Conservation (phyloP, 768 basidiomycete species). For the Boletus subcaerulescens region DNA sequence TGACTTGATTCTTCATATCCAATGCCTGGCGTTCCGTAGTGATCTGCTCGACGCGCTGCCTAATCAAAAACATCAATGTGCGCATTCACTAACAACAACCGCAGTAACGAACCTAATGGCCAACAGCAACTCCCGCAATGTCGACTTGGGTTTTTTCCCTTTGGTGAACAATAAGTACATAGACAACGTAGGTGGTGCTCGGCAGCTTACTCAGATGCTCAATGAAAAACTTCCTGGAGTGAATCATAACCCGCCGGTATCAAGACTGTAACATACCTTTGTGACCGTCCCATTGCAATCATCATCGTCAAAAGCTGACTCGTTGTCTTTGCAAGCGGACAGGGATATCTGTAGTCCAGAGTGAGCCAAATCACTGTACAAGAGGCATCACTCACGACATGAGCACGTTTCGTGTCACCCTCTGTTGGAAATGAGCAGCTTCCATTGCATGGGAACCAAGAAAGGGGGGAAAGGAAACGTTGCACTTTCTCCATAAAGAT, state of each 20-base stretch:
- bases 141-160: slow-evolving; percentile 24
- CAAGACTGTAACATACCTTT: slow-evolving; percentile 4
- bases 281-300: slow-evolving; percentile 18
- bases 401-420: slow-evolving; percentile 9
- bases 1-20: neutral
- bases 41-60: slow-evolving; percentile 16
- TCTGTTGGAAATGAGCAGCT: slow-evolving; percentile 4
- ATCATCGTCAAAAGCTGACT: slow-evolving; percentile 21
- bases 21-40: slow-evolving; percentile 15
- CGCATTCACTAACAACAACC: neutral
- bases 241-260: neutral
- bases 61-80: neutral
- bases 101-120: slow-evolving; percentile 22
- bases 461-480: slow-evolving; percentile 21
- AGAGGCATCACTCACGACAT: slow-evolving; percentile 21
- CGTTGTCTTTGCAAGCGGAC: slow-evolving; percentile 29
- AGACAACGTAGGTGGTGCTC: neutral
- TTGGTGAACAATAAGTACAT: neutral
- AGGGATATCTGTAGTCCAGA: slow-evolving; percentile 19
- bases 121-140: slow-evolving; percentile 19
- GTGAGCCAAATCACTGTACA: neutral
- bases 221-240: slow-evolving; percentile 26
- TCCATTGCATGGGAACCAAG: slow-evolving; percentile 20
- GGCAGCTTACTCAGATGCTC: slow-evolving; percentile 24
- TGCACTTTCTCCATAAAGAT: neutral